Evolutionary conservation across 225 moss, liverwort and hornwort species (phyloP).

Genomic region (Neckera pumila): DNA sequence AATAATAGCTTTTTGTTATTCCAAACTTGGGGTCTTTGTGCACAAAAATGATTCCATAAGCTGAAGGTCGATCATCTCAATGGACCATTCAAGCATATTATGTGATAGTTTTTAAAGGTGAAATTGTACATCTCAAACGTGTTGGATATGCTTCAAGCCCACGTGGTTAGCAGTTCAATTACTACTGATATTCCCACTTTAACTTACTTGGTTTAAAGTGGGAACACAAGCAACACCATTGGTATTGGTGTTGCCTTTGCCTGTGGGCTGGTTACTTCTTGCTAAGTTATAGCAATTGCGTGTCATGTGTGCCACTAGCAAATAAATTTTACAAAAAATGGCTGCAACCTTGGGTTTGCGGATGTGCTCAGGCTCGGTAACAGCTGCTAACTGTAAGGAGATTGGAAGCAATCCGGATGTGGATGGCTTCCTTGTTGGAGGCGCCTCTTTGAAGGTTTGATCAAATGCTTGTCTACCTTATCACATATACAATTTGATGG

Average conservation of each 20-base stretch:
- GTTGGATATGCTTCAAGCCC: not conserved
- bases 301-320: not conserved
- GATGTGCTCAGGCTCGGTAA: constrained; percentile 61
- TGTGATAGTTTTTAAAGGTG: too few species aligned
- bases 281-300: not conserved
- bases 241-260: not conserved
- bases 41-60: not conserved
- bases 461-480: not conserved
- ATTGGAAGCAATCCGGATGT: constrained; percentile 78
- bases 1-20: too few species aligned
- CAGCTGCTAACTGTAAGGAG: constrained; percentile 70
- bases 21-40: not conserved
- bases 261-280: not conserved
- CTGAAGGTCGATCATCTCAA: not conserved
- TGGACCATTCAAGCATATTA: not conserved
- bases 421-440: constrained; percentile 92
- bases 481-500: not conserved
- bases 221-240: not conserved
- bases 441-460: constrained; percentile 82
- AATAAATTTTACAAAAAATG: not conserved
- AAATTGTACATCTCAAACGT: too few species aligned
- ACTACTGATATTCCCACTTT: not conserved
- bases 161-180: not conserved
- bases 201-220: not conserved
- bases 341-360: not conserved